phyloP scores from a whole-genome alignment of 2,329 filamentous ascomycete species.

The Alternaria triticimaculans region DNA sequence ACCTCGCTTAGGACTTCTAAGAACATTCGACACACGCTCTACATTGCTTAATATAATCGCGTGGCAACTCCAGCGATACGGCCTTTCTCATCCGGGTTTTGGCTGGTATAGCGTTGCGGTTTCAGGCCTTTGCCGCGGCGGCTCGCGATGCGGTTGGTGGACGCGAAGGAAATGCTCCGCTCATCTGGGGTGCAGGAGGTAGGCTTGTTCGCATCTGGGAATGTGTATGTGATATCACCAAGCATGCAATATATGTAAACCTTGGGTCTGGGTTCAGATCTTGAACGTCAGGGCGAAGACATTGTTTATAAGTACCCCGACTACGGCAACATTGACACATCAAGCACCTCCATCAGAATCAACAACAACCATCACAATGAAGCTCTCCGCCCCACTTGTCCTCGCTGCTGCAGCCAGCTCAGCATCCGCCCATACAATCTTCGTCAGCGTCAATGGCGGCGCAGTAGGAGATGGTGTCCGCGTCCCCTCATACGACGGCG shows the following conservation, averaged over 20 bases:
- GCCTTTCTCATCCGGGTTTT: slow-evolving; percentile 20
- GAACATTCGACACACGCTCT: slow-evolving; percentile 26
- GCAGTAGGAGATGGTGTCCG: slow-evolving; percentile 60
- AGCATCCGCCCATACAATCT: slow-evolving; percentile 59
- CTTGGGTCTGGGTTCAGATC: slow-evolving; percentile 5
- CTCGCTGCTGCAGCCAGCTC: slow-evolving; percentile 40
- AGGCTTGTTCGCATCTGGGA: background rate
- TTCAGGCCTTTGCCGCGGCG: slow-evolving; percentile 5
- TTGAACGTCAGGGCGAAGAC: background rate
- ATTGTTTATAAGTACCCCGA: slow-evolving; percentile 11
- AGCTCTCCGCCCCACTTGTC: slow-evolving; percentile 32
- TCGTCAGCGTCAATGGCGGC: slow-evolving; percentile 56
- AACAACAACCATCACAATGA: slow-evolving; percentile 26
- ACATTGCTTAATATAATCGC: slow-evolving; percentile 40
- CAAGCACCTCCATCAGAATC: background rate
- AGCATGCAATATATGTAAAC: background rate
- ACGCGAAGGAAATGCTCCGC: slow-evolving; percentile 18
- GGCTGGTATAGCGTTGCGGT: slow-evolving; percentile 3
- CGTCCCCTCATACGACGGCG: slow-evolving; percentile 52
- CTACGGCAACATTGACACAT: background rate
- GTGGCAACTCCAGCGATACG: slow-evolving; percentile 12
- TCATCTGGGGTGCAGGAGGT: slow-evolving; percentile 1
- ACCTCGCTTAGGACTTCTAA: slow-evolving; percentile 26
- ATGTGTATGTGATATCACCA: slow-evolving; percentile 10
- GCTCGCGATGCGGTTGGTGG: slow-evolving; percentile 23